Evolutionary conservation across 345 rosid species (phyloP), one percentile per base, ranked within the genome.

Genomic region (Arabidopsis arenosa): DNA sequence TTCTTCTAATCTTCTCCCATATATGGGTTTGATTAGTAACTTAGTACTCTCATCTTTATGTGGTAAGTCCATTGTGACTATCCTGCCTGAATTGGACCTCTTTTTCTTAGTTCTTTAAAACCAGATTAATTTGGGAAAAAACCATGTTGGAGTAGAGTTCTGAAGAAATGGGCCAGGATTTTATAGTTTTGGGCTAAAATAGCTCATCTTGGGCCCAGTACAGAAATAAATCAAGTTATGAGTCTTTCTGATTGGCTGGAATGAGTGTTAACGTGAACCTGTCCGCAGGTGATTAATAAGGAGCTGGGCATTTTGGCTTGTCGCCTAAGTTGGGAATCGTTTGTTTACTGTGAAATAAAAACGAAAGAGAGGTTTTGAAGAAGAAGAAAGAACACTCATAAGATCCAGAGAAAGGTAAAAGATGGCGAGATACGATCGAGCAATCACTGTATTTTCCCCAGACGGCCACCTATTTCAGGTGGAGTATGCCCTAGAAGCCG

Each of bases 401-500:
- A 51, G 11, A 44, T 51, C 18, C 54, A 44, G 39, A 15, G 32
- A 58, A n/a, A 52, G 5, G 51, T 35, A 44, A 73, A 55, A 59
- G 18, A 92, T 95, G 99, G 99, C 99, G 39, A 74, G 97, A 74
- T 92, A 95, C 79, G 97, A 95, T 76, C 81, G 98, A 49, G 97
- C 99, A 57, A 95, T 95, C 63, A 95, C 98, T 0, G 98, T 95
- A 13, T 95, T 95, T 70, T 90, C 96, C 3, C 93, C 96, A 0
- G 93, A 89, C 41, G 93, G 96, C 1, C 93, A 89, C 60, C 84
- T 95, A 7, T 95, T 95, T 70, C 98, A 90, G 57, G 99, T 95
- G 3, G 99, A 95, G 53, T 95, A 95, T 81, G 99, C 99, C 11
- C 96, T 95, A 11, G 99, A 92, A 85, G 98, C 98, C 74, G 97